These are phyloP conservation scores for Populus davidiana DNA, from an alignment of 345 rosid genomes.

Conservation along the genomic window DNA sequence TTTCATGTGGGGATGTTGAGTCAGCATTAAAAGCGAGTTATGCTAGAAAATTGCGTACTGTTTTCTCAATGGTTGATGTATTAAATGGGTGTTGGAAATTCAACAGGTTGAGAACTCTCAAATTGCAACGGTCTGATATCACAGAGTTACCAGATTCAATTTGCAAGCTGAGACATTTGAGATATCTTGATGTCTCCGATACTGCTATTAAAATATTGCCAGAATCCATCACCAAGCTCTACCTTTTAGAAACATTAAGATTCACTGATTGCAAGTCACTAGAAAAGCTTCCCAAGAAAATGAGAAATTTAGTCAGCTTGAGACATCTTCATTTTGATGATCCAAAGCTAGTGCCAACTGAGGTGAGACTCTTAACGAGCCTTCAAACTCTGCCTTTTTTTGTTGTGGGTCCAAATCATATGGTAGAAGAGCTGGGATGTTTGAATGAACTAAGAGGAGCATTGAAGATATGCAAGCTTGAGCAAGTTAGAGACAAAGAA, in stretches of 20 bases:
- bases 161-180: slow-evolving; percentile 21
- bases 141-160: not conserved
- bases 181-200: slow-evolving; percentile 20
- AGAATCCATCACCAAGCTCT: not conserved
- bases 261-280: not conserved
- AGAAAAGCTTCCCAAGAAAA: not conserved
- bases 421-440: slow-evolving; percentile 1
- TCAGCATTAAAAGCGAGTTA: no score
- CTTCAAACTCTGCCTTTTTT: not conserved
- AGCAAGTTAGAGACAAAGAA: no score
- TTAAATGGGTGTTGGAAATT: not conserved
- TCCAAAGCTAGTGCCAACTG: not conserved
- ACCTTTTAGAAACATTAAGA: slow-evolving; percentile 18
- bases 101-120: not conserved
- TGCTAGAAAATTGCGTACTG: not conserved
- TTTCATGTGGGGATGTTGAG: no score
- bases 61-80: not conserved
- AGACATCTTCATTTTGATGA: not conserved
- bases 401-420: not conserved
- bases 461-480: no score
- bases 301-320: slow-evolving; percentile 1
- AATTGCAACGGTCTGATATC: not conserved
- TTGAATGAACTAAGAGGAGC: not conserved
- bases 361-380: not conserved
- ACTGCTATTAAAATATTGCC: not conserved